Conservation (phyloP, 768 basidiomycete genomes). For the Suillus subaureus region DNA sequence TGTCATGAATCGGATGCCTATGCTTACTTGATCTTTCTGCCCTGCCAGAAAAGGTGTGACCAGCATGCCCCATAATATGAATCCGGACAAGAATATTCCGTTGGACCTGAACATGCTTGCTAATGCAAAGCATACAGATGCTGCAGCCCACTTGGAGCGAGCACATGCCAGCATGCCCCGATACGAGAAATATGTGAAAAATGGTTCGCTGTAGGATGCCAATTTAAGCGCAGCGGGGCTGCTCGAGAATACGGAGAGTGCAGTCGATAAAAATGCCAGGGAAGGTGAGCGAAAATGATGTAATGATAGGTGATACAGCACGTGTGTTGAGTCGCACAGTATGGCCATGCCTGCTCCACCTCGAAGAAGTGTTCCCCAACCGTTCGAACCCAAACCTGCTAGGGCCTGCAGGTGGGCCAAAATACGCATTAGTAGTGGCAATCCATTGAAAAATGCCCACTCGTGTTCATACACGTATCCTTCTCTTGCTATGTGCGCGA, state of each 20-base stretch:
- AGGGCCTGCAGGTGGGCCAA: conserved; percentile 22
- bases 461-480: conserved; percentile 73
- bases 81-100: conserved; percentile 74
- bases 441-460: conserved; percentile 85
- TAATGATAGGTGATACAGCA: conserved; percentile 61
- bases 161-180: conserved; percentile 38
- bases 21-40: conserved; percentile 32
- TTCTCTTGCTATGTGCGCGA: conserved; percentile 61
- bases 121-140: conserved; percentile 62
- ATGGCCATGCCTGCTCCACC: conserved; percentile 41
- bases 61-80: conserved; percentile 73
- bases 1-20: neutral
- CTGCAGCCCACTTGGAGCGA: conserved; percentile 48
- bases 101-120: conserved; percentile 77
- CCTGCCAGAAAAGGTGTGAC: conserved; percentile 51
- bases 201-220: conserved; percentile 82
- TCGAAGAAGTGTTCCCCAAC: conserved; percentile 33
- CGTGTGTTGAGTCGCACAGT: conserved; percentile 43
- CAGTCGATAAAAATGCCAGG: conserved; percentile 60
- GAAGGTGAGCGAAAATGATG: conserved; percentile 54
- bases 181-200: conserved; percentile 84
- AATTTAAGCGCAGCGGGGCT: conserved; percentile 76
- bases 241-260: conserved; percentile 78
- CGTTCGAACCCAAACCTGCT: conserved; percentile 9
- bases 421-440: conserved; percentile 54